Evolutionary conservation across 208 protist species (phyloP), one percentile per base, ranked within the genome.

Genomic region (Porcisia hertigi): DNA sequence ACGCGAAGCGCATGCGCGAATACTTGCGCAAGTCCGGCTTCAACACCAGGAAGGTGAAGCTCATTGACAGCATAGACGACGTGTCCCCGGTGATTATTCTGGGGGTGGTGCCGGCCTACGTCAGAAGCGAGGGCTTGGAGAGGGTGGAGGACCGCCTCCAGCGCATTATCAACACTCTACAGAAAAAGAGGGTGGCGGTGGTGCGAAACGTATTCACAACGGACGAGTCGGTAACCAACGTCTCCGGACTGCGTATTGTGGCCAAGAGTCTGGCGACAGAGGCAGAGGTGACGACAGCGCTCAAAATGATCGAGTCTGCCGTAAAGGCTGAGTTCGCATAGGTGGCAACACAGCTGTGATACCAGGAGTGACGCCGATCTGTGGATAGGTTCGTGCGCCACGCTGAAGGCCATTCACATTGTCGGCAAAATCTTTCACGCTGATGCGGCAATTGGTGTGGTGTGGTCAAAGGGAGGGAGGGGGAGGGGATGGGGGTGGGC

Each of bases 61-160:
- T 95, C 47, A 65, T 93, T 39, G 87, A 90, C 69, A 82, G 83
- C 80, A 69, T 74, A 4, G 86, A 87, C 45, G 88, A 95, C 64
- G 86, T 76, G 7, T 97, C 90, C 7, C 94, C 94, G 6, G 75
- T 94, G 71, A 75, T 97, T 3, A 59, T 94, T 14, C 80, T 95
- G 9, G 79, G 79, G 16, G 85, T 90, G 30, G 73, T 66, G 18
- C 80, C 86, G 23, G 62, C 57, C 1, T 96, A 89, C 75, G 75
- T 90, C 41, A 64, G 69, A 82, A 66, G 70, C 14, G 74, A 86
- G 58, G 81, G 81, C 3, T 45, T 69, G 47, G 57, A 77, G 71
- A 79, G 80, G 23, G 88, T 97, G 60, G 86, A 93, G 67, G 76
- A 86, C 49, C 71, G 92, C 47, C 71, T 98, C 16, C 82, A 93